Conservation (phyloP, 1,284 basidiomycete genomes). For the Athelia sp. region DNA sequence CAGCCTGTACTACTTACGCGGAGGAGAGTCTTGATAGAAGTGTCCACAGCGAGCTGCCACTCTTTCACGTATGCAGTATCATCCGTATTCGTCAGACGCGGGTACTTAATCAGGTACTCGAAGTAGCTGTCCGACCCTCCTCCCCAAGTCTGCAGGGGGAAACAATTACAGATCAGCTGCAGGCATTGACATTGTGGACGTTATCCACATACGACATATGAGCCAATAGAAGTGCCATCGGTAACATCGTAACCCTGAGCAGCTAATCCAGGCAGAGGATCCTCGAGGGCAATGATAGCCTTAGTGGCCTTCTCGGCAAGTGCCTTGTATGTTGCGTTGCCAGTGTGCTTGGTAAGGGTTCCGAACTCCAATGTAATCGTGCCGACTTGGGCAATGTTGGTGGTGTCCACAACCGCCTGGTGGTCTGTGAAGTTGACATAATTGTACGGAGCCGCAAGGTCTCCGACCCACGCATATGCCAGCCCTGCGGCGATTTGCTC, state of each 20-base stretch:
- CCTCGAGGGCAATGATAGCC: conserved; percentile 38
- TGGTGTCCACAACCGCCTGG: conserved; percentile 27
- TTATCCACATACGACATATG: conserved; percentile 51
- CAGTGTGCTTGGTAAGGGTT: conserved; percentile 45
- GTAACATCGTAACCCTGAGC: conserved; percentile 56
- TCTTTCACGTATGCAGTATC: conserved; percentile 56
- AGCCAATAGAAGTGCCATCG: conserved; percentile 44
- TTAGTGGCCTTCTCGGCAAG: conserved; percentile 46
- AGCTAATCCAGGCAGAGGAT: conserved; percentile 33
- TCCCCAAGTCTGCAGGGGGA: conserved; percentile 19
- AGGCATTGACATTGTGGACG: background rate
- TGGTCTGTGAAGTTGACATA: conserved; percentile 50
- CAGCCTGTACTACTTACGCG: conserved; percentile 30
- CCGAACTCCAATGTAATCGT: conserved; percentile 40
- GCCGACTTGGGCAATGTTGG: conserved; percentile 1
- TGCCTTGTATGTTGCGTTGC: conserved; percentile 52
- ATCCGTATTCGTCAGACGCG: conserved; percentile 58
- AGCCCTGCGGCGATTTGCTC: conserved; percentile 70
- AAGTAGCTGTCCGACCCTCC: conserved; percentile 56
- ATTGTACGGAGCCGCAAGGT: conserved; percentile 48
- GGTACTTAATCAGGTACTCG: conserved; percentile 74
- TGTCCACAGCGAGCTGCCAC: conserved; percentile 67
- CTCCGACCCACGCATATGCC: conserved; percentile 48
- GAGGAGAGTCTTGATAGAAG: conserved; percentile 53
- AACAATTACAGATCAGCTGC: background rate